Percentiles rank a stretch among this genome's conserved stretches.
Conservation (phyloP, 2,329 filamentous ascomycete species). For the Cercospora zeae-maydis region DNA sequence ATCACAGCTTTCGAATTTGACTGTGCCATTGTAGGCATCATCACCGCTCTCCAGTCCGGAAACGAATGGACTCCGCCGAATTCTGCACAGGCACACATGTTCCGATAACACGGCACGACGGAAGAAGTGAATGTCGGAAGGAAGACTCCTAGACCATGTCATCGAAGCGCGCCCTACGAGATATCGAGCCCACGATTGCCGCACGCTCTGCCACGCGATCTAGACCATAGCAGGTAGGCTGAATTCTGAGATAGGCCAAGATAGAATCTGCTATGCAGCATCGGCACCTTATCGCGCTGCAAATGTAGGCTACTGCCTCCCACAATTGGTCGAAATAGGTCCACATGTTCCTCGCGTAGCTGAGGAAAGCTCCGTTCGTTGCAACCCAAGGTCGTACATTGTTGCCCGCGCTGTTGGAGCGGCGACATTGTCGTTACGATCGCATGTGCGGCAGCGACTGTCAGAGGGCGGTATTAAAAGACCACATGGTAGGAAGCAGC, state of each 20-base stretch:
- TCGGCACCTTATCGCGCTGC: not conserved
- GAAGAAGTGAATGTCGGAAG: not conserved
- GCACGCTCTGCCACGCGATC: not conserved
- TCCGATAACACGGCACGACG: not conserved
- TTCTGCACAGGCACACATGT: not conserved
- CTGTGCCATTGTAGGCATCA: not conserved
- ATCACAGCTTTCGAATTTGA: not conserved
- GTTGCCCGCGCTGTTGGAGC: not conserved
- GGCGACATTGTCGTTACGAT: not conserved
- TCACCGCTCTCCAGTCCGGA: not conserved
- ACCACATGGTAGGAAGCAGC: not conserved
- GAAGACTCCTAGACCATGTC: not conserved
- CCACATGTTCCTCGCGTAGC: slow-evolving; percentile 1
- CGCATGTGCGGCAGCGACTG: not conserved
- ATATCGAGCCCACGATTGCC: not conserved
- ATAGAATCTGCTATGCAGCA: not conserved
- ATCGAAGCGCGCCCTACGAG: not conserved
- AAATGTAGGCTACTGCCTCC: not conserved
- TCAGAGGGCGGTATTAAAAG: not conserved
- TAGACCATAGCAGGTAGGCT: not conserved
- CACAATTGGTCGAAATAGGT: not conserved
- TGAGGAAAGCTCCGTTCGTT: not conserved
- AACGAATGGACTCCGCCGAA: not conserved
- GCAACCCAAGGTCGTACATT: not conserved
- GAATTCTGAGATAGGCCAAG: not conserved